Conservation (phyloP, 208 protist species). For the Acanthamoeba quina region DNA sequence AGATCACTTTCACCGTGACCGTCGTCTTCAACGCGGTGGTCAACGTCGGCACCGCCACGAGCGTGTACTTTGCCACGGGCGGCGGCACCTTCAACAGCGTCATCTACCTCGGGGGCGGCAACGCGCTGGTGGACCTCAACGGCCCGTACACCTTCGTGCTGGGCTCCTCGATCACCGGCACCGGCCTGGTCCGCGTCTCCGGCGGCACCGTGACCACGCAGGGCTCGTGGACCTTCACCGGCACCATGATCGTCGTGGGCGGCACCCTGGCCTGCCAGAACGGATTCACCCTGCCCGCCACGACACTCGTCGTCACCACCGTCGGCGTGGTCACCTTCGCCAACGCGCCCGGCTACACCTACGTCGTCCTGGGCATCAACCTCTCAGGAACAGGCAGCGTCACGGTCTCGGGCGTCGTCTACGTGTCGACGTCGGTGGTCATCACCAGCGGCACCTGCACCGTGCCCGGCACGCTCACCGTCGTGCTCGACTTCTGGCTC, state of each 20-base stretch:
- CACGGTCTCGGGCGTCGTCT: conserved; percentile 36
- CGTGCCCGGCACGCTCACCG: conserved; percentile 13
- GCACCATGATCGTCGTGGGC: conserved; percentile 31
- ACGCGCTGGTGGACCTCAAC: conserved; percentile 44
- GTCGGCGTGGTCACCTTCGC: conserved; percentile 17
- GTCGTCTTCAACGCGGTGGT: conserved; percentile 24
- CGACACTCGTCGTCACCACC: conserved; percentile 20
- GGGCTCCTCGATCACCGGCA: conserved; percentile 5
- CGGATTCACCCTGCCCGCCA: conserved; percentile 9
- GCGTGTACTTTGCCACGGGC: conserved; percentile 30
- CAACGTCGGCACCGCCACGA: conserved; percentile 16
- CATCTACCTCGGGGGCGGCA: conserved; percentile 13
- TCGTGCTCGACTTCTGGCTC: conserved; percentile 52
- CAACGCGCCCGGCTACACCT: not conserved
- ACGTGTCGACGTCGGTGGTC: conserved; percentile 16
- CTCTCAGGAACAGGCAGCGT: conserved; percentile 28
- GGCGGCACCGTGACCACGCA: conserved; percentile 47
- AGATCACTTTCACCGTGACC: conserved; percentile 34
- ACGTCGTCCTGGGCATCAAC: conserved; percentile 26
- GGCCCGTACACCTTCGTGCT: conserved; percentile 48
- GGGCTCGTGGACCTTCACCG: conserved; percentile 4
- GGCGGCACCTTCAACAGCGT: conserved; percentile 39
- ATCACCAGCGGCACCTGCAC: conserved; percentile 60
- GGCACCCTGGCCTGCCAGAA: conserved; percentile 20
- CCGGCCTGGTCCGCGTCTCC: conserved; percentile 41